Evolutionary conservation across 208 protist genomes (phyloP), one percentile per base, ranked within the genome.

Genomic region (Crithidia bombi): DNA sequence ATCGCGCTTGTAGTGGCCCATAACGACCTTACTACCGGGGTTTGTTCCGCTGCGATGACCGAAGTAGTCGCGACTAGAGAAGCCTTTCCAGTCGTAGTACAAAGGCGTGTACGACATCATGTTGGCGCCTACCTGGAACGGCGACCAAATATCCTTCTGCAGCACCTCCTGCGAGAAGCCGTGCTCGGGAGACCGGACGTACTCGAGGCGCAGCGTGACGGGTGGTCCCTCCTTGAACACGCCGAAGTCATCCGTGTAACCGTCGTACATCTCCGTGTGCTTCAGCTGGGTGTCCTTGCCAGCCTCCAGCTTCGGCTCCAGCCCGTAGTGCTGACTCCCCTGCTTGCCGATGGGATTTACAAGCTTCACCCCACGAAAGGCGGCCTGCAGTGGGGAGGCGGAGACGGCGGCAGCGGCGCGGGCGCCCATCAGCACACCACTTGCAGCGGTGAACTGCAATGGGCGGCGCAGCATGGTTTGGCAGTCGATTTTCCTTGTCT

Each of bases 231-330:
- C 92, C 71, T 97, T 97, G 69, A 95, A 97, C 19, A 95, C 90
- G 47, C 92, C 92, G 73, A 97, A 97, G 73, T 95, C 90, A 65
- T 97, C 92, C 5, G 92, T 97, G 82, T 95, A 97, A 39, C 92
- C 92, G 75, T 97, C 92, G 70, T 97, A 97, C 89, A 95, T 95
- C 69, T 97, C 90, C 36, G 92, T 97, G 77, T 94, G 89, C 66
- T 95, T 95, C 25, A 97, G 72, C 56, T 93, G 82, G 15, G 88
- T 82, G 57, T 97, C 92, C 56, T 93, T 92, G 50, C 92, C 92
- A 1, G 92, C 92, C 71, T 90, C 85, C 56, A 94, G 69, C 78
- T 95, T 95, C 12, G 85, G 87, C 57, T 93, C 87, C 7, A 82
- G 63, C 7, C 87, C 89, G 75, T 97, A 97, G 73, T 95, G 90